Evolutionary conservation across 352 stramenopile species (phyloP).

Genomic region (Aphanomyces stellatus): DNA sequence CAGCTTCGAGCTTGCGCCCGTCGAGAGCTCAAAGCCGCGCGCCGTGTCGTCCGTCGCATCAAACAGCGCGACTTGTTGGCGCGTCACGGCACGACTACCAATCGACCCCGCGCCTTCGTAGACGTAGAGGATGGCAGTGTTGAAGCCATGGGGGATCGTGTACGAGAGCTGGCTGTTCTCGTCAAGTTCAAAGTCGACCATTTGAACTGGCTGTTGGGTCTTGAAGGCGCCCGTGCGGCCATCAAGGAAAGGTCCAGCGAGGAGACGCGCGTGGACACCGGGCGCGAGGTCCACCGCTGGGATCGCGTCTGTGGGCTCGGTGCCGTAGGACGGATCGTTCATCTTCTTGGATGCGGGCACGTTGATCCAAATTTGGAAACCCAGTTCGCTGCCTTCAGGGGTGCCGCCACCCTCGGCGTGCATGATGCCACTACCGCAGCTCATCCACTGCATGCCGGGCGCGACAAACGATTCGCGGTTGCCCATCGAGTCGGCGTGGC

Average conservation of each 20-base stretch:
- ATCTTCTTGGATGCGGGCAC: constrained; percentile 9
- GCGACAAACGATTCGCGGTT: constrained; percentile 33
- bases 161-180: background rate
- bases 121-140: constrained; percentile 11
- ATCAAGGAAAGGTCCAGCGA: constrained; percentile 7
- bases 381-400: constrained; percentile 8
- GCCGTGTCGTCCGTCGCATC: constrained; percentile 16
- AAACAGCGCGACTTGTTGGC: constrained; percentile 22
- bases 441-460: constrained; percentile 49
- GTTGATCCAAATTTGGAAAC: constrained; percentile 4
- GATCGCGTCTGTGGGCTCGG: background rate
- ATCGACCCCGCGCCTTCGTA: background rate
- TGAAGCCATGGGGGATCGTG: background rate
- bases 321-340: constrained; percentile 13
- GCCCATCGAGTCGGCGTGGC: constrained; percentile 31
- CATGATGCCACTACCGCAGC: constrained; percentile 30
- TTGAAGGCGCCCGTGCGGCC: constrained; percentile 7
- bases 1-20: constrained; percentile 6
- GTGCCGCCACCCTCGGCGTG: constrained; percentile 30
- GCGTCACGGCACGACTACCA: background rate
- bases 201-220: constrained; percentile 7
- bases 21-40: constrained; percentile 18
- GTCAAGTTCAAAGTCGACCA: constrained; percentile 13
- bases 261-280: background rate
- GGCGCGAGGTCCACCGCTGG: background rate